Evolutionary conservation across 2,329 filamentous ascomycete species (phyloP).

Genomic region (Ophiosphaerella herpotricha): DNA sequence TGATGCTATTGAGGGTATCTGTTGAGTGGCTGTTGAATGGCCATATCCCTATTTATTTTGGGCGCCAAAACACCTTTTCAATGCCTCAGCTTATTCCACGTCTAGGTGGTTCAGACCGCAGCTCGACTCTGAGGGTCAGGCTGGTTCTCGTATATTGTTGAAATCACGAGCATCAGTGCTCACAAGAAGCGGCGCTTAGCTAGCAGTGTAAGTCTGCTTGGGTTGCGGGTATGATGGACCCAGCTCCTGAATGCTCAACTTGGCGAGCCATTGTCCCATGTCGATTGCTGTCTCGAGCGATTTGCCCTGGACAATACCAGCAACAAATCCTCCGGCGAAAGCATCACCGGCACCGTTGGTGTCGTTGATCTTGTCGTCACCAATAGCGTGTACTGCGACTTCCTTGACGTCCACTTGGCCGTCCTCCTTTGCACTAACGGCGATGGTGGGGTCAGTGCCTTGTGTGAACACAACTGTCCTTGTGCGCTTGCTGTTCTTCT

Average conservation of each 20-base stretch:
- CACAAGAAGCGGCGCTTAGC: slow-evolving; percentile 34
- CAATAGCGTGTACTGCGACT: slow-evolving; percentile 81
- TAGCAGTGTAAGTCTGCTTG: slow-evolving; percentile 47
- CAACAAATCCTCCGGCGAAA: slow-evolving; percentile 92
- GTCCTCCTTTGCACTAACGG: slow-evolving; percentile 73
- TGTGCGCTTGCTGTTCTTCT: slow-evolving; percentile 85
- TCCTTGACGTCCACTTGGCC: slow-evolving; percentile 69
- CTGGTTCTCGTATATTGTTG: slow-evolving; percentile 46
- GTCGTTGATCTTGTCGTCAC: slow-evolving; percentile 81
- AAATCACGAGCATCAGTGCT: slow-evolving; percentile 46
- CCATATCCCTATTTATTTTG: slow-evolving; percentile 3
- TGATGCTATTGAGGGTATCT: slow-evolving; percentile 6
- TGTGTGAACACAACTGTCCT: slow-evolving; percentile 92
- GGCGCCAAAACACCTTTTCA: slow-evolving; percentile 5
- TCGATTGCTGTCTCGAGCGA: slow-evolving; percentile 77
- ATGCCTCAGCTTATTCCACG: not conserved
- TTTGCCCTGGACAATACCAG: slow-evolving; percentile 86
- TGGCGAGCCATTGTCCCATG: slow-evolving; percentile 95
- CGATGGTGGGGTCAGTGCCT: slow-evolving; percentile 86
- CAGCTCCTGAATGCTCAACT: slow-evolving; percentile 90
- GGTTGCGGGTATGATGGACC: slow-evolving; percentile 75
- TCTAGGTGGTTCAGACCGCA: slow-evolving; percentile 3
- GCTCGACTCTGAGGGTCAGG: slow-evolving; percentile 1
- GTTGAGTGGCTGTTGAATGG: slow-evolving; percentile 19
- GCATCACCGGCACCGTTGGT: slow-evolving; percentile 97